Evolutionary conservation across 192 early-diverging fungal species (phyloP), one percentile per base, ranked within the genome.

Genomic region (Backusella circina): DNA sequence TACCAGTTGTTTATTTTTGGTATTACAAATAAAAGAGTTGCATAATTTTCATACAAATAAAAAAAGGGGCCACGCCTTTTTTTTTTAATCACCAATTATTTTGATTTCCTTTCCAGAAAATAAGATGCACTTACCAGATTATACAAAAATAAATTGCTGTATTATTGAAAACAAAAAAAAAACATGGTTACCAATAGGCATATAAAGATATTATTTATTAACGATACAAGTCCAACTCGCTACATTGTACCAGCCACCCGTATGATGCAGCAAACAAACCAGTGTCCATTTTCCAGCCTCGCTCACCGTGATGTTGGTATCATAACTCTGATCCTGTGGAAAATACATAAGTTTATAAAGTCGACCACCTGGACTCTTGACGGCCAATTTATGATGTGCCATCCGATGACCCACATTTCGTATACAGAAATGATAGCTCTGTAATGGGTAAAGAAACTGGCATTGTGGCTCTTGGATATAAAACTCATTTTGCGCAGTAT

Each of bases 401-500:
- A 32, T 16, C 3, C 39, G 39, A 26, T 26, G 15, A 61, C 7
- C 28, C 9, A 76, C 68, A 5, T 76, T 80, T 2, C 70, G 74
- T 10, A 88, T 70, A 39, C 77, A 50, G 23, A 88, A 88, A 30
- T 75, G 72, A 75, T 86, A 88, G 1, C 75, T 81, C 44, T 88
- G 86, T 33, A 82, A 77, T 18, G 80, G 83, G 28, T 84, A 85
- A 4, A 87, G 75, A 15, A 70, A 23, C 30, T 87, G 80, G 1
- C 83, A 76, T 65, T 87, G 86, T 0, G 86, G 86, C 13, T 85
- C 77, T 39, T 85, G 82, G 16, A 87, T 66, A 36, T 86, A 85
- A 57, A 87, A 87, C 33, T 87, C 84, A 67, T 83, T 78, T 0
- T 77, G 81, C 26, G 76, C 77, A 13, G 74, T 65, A 68, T 84